These are phyloP conservation scores for Isabelozyma pseudorhagii DNA, from an alignment of 805 yeast genomes.

Conservation along the genomic window DNA sequence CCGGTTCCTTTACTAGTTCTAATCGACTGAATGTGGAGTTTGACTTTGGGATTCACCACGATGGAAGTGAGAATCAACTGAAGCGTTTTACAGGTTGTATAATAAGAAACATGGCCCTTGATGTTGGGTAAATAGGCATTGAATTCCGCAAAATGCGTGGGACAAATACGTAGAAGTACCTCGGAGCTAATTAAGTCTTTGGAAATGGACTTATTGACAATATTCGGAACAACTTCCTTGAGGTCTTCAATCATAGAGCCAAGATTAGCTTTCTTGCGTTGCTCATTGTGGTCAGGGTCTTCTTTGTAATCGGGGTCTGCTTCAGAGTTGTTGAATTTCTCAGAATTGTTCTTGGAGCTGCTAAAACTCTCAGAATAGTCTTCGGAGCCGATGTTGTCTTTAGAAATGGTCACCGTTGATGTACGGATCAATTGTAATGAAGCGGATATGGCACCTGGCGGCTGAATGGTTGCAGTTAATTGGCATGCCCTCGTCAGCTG, in stretches of 20 bases:
- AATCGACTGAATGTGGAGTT: conserved; percentile 50
- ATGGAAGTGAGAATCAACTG: conserved; percentile 54
- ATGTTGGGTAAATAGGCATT: conserved; percentile 54
- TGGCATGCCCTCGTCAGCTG: background rate
- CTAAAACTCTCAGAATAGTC: background rate
- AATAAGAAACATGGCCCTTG: conserved; percentile 54
- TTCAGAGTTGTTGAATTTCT: background rate
- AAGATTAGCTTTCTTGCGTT: conserved; percentile 45
- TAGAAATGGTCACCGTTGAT: no score
- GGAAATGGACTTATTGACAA: conserved; percentile 47
- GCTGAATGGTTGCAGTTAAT: background rate
- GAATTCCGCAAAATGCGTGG: conserved; percentile 42
- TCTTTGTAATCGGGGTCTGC: background rate
- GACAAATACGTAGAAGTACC: conserved; percentile 54
- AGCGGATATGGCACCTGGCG: background rate
- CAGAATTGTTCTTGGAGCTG: background rate
- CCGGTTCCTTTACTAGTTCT: conserved; percentile 12
- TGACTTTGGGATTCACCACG: conserved; percentile 49
- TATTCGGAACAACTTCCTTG: conserved; percentile 45
- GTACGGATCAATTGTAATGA: background rate
- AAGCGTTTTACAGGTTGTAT: conserved; percentile 54
- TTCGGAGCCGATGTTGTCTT: no score
- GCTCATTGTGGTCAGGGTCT: conserved; percentile 7
- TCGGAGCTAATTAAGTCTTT: conserved; percentile 41
- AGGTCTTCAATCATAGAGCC: conserved; percentile 53